A percentile compares a stretch with the other conserved stretches of the same genome.
These are phyloP conservation scores for Miscanthus sacchariflorus DNA, from an alignment of 202 grass and related monocot genomes.

Conservation along the genomic window DNA sequence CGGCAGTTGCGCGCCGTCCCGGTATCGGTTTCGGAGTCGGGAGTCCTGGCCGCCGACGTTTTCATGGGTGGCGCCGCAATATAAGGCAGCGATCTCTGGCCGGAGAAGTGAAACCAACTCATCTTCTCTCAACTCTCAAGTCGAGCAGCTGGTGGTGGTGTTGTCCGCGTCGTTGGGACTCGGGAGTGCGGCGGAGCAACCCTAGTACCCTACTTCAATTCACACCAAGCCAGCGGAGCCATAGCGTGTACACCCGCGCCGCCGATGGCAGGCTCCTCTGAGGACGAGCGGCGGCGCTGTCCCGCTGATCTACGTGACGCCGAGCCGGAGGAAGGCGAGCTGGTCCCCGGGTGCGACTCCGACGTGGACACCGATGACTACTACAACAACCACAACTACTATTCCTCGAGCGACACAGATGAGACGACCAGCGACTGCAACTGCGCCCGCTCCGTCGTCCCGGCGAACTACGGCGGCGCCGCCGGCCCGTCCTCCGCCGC, in stretches of 20 bases:
- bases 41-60: not conserved
- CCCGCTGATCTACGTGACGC: not conserved
- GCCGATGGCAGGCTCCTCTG: slow-evolving; percentile 9
- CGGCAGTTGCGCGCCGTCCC: not conserved
- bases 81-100: not conserved
- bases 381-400: not conserved
- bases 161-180: not conserved
- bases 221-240: not conserved
- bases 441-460: not conserved
- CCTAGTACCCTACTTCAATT: not conserved
- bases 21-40: not conserved
- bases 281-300: not conserved
- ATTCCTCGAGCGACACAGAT: slow-evolving; percentile 5
- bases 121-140: not conserved
- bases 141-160: not conserved
- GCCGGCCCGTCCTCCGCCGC: too few species aligned
- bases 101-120: slow-evolving; percentile 23
- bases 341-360: not conserved
- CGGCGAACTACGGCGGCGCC: not conserved
- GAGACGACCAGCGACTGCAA: slow-evolving; percentile 33
- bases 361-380: slow-evolving; percentile 36
- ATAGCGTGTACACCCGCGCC: not conserved
- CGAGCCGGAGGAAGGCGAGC: slow-evolving; percentile 47
- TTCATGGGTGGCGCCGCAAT: too few species aligned
- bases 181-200: not conserved